Conservation (phyloP, 2,329 filamentous ascomycete species). For the Talaromyces marneffei region DNA sequence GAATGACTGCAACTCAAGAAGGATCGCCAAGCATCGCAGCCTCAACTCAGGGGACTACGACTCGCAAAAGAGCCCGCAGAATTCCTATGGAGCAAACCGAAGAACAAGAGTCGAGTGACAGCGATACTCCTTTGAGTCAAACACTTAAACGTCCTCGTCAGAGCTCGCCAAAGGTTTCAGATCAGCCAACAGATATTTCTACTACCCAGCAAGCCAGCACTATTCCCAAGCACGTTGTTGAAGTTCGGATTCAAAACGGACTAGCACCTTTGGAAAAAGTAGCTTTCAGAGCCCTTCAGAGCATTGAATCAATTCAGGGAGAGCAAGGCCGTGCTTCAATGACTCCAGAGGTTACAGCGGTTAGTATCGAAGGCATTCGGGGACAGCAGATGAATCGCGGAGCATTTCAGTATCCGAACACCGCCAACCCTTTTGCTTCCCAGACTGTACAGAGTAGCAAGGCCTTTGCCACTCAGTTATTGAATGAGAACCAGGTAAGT, state of each 20-base stretch:
- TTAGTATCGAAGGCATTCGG: not conserved
- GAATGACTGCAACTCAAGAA: not conserved
- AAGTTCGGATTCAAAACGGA: not conserved
- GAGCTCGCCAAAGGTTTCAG: not conserved
- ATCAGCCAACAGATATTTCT: not conserved
- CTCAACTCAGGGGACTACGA: not conserved
- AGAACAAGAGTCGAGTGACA: not conserved
- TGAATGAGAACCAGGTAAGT: conserved; percentile 1
- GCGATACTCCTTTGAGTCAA: not conserved
- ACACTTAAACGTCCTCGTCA: not conserved
- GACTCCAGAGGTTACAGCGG: not conserved
- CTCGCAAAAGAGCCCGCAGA: not conserved
- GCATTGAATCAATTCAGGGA: not conserved
- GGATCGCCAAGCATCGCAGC: not conserved
- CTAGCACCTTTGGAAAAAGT: not conserved
- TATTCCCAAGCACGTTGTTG: not conserved
- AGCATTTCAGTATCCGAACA: not conserved
- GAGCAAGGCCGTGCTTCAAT: not conserved
- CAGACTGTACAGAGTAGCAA: not conserved
- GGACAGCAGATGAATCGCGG: not conserved
- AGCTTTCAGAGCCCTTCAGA: not conserved
- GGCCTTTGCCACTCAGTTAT: not conserved
- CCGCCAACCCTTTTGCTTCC: not conserved
- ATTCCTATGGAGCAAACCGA: not conserved
- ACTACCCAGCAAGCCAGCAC: not conserved